These are phyloP conservation scores for Prunus padus DNA, from an alignment of 306 rosid genomes.

Conservation along the genomic window DNA sequence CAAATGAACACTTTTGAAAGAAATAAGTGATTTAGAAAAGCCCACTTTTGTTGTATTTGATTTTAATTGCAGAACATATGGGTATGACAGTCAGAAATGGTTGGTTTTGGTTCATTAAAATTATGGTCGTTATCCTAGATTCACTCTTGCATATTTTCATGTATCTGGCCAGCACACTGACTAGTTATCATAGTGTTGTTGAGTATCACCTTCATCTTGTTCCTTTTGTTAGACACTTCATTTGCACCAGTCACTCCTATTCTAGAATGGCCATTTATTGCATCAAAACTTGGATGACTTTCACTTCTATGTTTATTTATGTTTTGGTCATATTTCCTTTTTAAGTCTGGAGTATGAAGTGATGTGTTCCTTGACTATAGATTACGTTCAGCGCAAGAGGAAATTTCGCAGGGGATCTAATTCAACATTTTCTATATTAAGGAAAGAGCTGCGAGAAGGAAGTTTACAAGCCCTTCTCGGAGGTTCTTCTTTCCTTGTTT, in stretches of 20 bases:
- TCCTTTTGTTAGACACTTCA: not conserved
- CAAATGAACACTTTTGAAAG: not conserved
- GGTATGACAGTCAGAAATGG: not conserved
- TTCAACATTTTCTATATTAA: slow-evolving; percentile 65
- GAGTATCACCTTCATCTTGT: not conserved
- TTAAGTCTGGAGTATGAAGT: not conserved
- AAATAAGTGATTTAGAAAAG: not conserved
- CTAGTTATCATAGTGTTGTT: not conserved
- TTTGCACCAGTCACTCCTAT: not conserved
- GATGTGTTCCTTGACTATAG: slow-evolving; percentile 52
- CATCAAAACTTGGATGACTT: not conserved
- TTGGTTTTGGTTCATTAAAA: not conserved
- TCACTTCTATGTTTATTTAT: not conserved
- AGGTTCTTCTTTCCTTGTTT: slow-evolving; percentile 54
- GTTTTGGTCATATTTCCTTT: not conserved
- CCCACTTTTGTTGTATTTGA: not conserved
- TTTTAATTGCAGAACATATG: not conserved
- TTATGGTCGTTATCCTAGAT: not conserved
- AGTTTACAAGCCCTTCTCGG: slow-evolving; percentile 72
- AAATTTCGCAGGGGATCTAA: slow-evolving; percentile 62
- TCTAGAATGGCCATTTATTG: not conserved
- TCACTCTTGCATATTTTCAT: not conserved
- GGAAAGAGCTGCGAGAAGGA: slow-evolving; percentile 84
- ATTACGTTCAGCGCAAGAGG: slow-evolving; percentile 86
- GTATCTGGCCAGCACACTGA: not conserved